phyloP scores from a whole-genome alignment of 2,329 filamentous ascomycete genomes.

The Pseudocercospora ulei region DNA sequence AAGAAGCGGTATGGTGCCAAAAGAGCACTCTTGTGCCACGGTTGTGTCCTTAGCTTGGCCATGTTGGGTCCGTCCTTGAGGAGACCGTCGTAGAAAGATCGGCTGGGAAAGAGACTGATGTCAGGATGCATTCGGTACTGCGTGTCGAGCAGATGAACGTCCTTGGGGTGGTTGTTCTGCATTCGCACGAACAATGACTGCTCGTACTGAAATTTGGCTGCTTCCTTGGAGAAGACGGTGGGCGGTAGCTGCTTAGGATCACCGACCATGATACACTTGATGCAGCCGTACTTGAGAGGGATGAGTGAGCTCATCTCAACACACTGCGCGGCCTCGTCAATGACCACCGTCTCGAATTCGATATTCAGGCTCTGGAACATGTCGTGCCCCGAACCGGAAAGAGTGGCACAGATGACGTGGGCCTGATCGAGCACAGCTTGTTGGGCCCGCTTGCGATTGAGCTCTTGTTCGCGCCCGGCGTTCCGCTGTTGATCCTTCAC shows the following conservation, averaged over 20 bases:
- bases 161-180: conserved; percentile 80
- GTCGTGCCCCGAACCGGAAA: conserved; percentile 92
- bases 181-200: conserved; percentile 97
- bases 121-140: conserved; percentile 99
- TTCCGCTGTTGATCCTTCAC: conserved; percentile 78
- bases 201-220: conserved; percentile 86
- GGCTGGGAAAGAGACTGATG: conserved; percentile 83
- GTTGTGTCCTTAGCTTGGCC: conserved; percentile 61
- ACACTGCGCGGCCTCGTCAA: conserved; percentile 96
- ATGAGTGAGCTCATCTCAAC: conserved; percentile 95
- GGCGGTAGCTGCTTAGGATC: conserved; percentile 96
- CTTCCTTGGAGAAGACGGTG: conserved; percentile 88
- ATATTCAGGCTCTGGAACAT: conserved; percentile 92
- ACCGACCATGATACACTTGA: conserved; percentile 92
- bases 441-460: conserved; percentile 73
- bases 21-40: conserved; percentile 75
- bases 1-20: conserved; percentile 95
- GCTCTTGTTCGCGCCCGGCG: conserved; percentile 70
- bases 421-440: conserved; percentile 84
- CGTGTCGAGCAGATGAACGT: conserved; percentile 88
- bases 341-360: conserved; percentile 96
- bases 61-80: conserved; percentile 71
- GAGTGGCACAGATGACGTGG: conserved; percentile 86
- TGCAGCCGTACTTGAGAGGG: conserved; percentile 91
- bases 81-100: conserved; percentile 81